phyloP scores from a whole-genome alignment of 164 flowering plant genomes.

The Aristolochia fimbriata region DNA sequence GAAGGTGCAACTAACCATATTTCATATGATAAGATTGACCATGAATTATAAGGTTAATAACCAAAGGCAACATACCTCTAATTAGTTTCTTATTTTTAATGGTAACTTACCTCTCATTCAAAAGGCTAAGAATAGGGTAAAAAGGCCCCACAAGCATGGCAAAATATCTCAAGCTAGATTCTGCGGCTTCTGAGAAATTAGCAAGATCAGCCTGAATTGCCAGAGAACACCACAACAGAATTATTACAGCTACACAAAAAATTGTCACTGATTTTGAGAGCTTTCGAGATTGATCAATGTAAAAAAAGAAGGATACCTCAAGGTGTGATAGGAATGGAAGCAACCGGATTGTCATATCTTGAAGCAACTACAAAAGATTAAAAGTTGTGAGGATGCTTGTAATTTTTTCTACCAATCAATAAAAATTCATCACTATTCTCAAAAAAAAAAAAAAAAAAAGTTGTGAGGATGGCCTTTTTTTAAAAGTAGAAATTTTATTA shows the following conservation, averaged over 20 bases:
- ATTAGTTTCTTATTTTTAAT: not conserved
- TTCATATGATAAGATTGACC: not conserved
- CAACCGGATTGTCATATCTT: conserved; percentile 75
- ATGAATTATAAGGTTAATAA: too few species aligned
- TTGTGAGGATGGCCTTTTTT: conserved; percentile 18
- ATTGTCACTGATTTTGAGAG: too few species aligned
- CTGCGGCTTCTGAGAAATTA: conserved; percentile 54
- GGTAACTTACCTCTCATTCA: conserved; percentile 60
- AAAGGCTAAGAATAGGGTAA: conserved; percentile 71
- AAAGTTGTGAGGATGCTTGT: conserved; percentile 26
- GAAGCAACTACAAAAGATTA: conserved; percentile 62
- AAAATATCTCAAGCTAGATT: conserved; percentile 56
- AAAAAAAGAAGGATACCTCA: conserved; percentile 44
- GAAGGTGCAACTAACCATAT: not conserved
- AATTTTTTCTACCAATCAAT: too few species aligned
- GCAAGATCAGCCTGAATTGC: conserved; percentile 58
- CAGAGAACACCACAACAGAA: not conserved
- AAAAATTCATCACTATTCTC: too few species aligned
- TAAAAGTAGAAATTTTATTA: too few species aligned
- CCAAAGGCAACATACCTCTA: not conserved
- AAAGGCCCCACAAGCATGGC: conserved; percentile 93
- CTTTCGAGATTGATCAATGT: too few species aligned
- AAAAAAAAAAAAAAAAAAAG: conserved; percentile 21
- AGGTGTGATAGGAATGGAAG: conserved; percentile 72
- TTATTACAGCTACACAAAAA: not conserved